Conservation (phyloP, 2,329 filamentous ascomycete species). For the Cryoendolithus antarcticus region DNA sequence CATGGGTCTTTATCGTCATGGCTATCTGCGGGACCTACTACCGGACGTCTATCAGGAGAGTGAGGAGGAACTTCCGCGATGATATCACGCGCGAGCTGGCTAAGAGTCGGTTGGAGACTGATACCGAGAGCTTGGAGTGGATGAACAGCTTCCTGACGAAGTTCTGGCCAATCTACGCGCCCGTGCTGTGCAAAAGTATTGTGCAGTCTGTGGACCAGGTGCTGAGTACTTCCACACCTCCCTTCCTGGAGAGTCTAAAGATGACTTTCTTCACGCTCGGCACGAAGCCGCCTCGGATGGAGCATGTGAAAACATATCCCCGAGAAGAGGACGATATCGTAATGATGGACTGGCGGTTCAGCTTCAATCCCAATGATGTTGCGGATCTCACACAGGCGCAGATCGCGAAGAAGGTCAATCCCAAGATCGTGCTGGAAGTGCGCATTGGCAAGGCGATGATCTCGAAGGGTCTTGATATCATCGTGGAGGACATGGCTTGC, state of each 20-base stretch:
- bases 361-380: slow-evolving; percentile 91
- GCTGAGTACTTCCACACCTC: slow-evolving; percentile 78
- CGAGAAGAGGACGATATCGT: slow-evolving; percentile 91
- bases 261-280: slow-evolving; percentile 90
- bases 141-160: slow-evolving; percentile 98
- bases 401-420: slow-evolving; percentile 90
- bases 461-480: slow-evolving; percentile 92
- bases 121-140: slow-evolving; percentile 91
- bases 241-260: slow-evolving; percentile 85
- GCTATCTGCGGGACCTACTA: slow-evolving; percentile 89
- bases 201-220: slow-evolving; percentile 94
- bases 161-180: slow-evolving; percentile 98
- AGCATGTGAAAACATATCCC: slow-evolving; percentile 96
- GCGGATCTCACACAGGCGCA: slow-evolving; percentile 84
- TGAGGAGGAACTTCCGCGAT: slow-evolving; percentile 90
- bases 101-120: slow-evolving; percentile 75
- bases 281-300: slow-evolving; percentile 86
- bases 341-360: slow-evolving; percentile 99
- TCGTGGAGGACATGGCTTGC: slow-evolving; percentile 96
- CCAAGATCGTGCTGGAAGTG: slow-evolving; percentile 90
- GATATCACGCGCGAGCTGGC: slow-evolving; percentile 83
- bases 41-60: slow-evolving; percentile 82
- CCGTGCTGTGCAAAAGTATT: slow-evolving; percentile 81
- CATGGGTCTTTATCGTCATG: slow-evolving; percentile 90
- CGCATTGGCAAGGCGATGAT: slow-evolving; percentile 91